Evolutionary conservation across 2,329 filamentous ascomycete species (phyloP).

Genomic region (Aureobasidium subglaciale): DNA sequence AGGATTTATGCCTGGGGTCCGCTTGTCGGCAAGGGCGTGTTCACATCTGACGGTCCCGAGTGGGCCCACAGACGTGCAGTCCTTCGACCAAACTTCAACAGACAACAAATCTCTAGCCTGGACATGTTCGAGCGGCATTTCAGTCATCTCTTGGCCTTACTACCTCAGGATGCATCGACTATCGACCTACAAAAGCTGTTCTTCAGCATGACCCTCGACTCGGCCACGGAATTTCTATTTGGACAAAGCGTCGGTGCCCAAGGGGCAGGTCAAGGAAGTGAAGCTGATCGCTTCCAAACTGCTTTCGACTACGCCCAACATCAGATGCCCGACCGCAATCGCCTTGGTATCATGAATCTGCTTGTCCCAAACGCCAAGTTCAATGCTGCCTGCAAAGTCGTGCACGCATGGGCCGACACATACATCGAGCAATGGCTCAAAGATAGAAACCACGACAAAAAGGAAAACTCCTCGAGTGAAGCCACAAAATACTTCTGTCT

Average conservation of each 20-base stretch:
- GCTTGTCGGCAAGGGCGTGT: conserved; percentile 30
- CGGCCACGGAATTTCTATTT: conserved; percentile 59
- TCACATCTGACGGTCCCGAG: conserved; percentile 35
- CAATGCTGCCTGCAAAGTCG: conserved; percentile 8
- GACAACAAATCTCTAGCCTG: conserved; percentile 47
- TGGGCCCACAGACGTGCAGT: conserved; percentile 26
- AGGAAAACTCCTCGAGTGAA: not conserved
- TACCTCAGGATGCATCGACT: conserved; percentile 47
- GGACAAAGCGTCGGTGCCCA: conserved; percentile 36
- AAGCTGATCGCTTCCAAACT: conserved; percentile 13
- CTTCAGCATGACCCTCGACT: conserved; percentile 57
- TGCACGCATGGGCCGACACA: conserved; percentile 15
- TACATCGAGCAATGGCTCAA: conserved; percentile 20
- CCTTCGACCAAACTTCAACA: conserved; percentile 48
- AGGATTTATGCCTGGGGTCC: not conserved
- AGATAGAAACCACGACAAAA: not conserved
- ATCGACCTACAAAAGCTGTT: conserved; percentile 57
- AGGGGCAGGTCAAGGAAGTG: conserved; percentile 12
- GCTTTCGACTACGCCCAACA: conserved; percentile 16
- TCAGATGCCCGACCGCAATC: not conserved
- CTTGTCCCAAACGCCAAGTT: conserved; percentile 16
- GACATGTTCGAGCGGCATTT: conserved; percentile 55
- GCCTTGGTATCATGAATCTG: conserved; percentile 16
- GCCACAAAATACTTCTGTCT: conserved; percentile 49
- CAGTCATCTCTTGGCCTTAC: conserved; percentile 47